Evolutionary conservation across 2,329 filamentous ascomycete species (phyloP), one percentile per base, ranked within the genome.

Genomic region (Amauroascus verrucosus): DNA sequence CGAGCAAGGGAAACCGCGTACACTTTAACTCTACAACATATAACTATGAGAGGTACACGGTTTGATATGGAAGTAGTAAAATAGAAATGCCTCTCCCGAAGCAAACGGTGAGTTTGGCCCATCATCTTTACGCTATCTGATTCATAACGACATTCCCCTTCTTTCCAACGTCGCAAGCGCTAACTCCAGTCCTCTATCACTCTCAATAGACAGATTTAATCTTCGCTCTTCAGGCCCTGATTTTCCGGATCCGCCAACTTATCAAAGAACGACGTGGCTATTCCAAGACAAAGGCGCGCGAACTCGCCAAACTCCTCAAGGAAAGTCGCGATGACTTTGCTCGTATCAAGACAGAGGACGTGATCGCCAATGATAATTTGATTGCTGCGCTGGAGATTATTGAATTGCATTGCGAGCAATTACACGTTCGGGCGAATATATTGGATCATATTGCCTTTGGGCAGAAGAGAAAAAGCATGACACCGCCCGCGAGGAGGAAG

Each of bases 271-370:
- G 58, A 14, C 54, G 55, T 32, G 58, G 56, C 47, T 61, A 59
- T 33, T 61, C 59, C 8, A 58, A 58, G 20, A 54, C 55, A 33
- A 59, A 61, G 45, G 58, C 57, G 44, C 54, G 59, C 41, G 59
- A 61, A 48, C 57, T 61, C 47, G 58, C 59, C 28, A 58, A 59
- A 37, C 55, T 61, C 8, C 56, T 61, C 16, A 52, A 55, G 20
- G 58, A 60, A 52, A 57, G 59, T 38, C 57, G 57, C 30, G 59
- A 60, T 24, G 57, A 58, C 24, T 56, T 57, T 48, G 59, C 59
- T n/a, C 59, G 59, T 22, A 60, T 61, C 48, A 59, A 59, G 43
- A 58, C 58, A 3, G 59, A 61, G 53, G 57, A 61, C 51, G 57
- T 59, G 9, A 61, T 61, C 51, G 55, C 55, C 35, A 61, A 59